Conservation (phyloP, 805 yeast genomes). For the Starmerella vaccinii region DNA sequence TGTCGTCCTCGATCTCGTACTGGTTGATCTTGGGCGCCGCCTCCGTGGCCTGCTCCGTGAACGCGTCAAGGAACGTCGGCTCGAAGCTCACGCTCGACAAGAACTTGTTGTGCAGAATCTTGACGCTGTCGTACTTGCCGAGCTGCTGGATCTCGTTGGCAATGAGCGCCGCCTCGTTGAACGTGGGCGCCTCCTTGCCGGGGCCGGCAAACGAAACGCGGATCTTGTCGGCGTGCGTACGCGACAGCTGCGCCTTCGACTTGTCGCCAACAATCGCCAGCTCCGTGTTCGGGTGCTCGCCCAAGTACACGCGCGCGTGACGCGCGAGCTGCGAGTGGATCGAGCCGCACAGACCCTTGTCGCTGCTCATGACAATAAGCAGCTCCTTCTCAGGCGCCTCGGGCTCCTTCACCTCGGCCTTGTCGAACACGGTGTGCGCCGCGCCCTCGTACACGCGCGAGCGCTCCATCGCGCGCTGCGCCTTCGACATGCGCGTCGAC, state of each 20-base stretch:
- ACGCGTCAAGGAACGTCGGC: constrained; percentile 62
- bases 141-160: constrained; percentile 68
- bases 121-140: constrained; percentile 57
- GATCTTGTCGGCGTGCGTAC: constrained; percentile 64
- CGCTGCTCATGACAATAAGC: constrained; percentile 82
- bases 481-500: constrained; percentile 89
- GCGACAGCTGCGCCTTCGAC: constrained; percentile 73
- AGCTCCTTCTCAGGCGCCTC: constrained; percentile 53
- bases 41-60: constrained; percentile 59
- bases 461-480: constrained; percentile 85
- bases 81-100: constrained; percentile 82
- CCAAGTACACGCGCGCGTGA: constrained; percentile 62
- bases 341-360: constrained; percentile 98
- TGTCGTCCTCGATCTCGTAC: constrained; percentile 58
- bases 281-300: constrained; percentile 57
- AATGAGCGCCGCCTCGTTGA: constrained; percentile 77
- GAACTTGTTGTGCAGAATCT: constrained; percentile 79
- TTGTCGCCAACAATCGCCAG: constrained; percentile 90
- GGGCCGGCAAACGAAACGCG: constrained; percentile 76
- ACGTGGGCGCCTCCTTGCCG: constrained; percentile 96
- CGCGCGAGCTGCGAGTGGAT: constrained; percentile 92
- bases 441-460: constrained; percentile 77
- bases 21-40: constrained; percentile 75
- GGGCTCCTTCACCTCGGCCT: constrained; percentile 64
- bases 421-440: constrained; percentile 65